Evolutionary conservation across 441 rosid species (phyloP).

Genomic region (Croton setiger): DNA sequence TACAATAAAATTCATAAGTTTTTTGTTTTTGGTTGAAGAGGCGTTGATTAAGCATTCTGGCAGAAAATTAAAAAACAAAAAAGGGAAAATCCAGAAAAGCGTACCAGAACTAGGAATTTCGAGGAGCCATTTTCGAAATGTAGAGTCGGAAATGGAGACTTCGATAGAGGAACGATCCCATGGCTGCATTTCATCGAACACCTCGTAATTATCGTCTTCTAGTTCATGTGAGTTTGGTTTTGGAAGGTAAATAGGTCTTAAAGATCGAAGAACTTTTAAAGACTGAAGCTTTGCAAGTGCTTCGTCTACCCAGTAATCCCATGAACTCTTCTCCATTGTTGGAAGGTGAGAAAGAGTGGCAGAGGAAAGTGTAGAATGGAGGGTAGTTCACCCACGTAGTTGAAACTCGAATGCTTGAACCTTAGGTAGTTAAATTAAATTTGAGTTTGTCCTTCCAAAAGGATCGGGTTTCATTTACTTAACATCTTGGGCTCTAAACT

Average conservation of each 20-base stretch:
- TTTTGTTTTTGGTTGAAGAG: not conserved
- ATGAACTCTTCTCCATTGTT: slow-evolving; percentile 41
- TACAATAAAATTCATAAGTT: not conserved
- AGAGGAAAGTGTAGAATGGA: not conserved
- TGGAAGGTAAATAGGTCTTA: slow-evolving; percentile 62
- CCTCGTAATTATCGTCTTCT: slow-evolving; percentile 39
- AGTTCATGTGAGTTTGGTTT: slow-evolving; percentile 1
- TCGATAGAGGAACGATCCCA: slow-evolving; percentile 82
- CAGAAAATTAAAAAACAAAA: not conserved
- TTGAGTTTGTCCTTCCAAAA: not conserved
- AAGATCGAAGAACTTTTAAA: slow-evolving; percentile 62
- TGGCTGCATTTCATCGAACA: slow-evolving; percentile 63
- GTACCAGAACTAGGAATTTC: slow-evolving; percentile 74
- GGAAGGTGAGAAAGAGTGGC: not conserved
- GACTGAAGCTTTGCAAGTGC: slow-evolving; percentile 66
- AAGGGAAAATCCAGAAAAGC: not conserved
- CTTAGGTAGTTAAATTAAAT: not conserved
- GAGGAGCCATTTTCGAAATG: slow-evolving; percentile 67
- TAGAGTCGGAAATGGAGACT: slow-evolving; percentile 54
- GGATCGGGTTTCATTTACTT: not conserved
- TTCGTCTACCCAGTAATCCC: slow-evolving; percentile 72
- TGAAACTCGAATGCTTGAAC: not conserved
- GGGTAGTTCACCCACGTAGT: slow-evolving; percentile 2
- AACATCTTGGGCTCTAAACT: no score
- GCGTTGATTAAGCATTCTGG: no score